Base-by-base conservation (phyloP, 2,329 filamentous ascomycete genomes). In the Xylariaceae sp. region DNA sequence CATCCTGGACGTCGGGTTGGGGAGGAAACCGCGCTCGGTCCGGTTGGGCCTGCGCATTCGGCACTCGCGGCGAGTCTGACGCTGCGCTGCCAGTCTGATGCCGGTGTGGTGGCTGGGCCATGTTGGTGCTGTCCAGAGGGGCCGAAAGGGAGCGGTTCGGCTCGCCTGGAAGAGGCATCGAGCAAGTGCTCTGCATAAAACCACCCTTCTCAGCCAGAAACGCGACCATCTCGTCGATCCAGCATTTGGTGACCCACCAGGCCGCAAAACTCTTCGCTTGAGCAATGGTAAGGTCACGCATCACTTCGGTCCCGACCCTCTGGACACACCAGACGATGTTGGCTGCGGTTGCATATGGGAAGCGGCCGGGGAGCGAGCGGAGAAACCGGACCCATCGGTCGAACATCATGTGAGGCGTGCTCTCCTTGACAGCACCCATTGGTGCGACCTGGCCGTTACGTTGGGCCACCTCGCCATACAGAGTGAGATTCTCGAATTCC, bases 231-330 rank as follows among this genome's bases (percentile, higher is more conserved):
- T 97, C 90, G 56, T 96, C 89, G 36, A 96, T 77, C 73, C 90
- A 97, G 41, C 90, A 89, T 60, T 96, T 95, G 3, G 88, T 88
- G 41, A 96, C 85, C 86, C 86, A 92, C 88, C 88, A 94, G 5
- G 85, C 82, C n/a, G 85, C 83, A 56, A 90, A 94, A 55, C 84
- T 89, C 56, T 82, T 79, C 13, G 83, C 85, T 48, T 85, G 81
- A 28, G 78, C 73, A 35, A 92, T 80, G 1, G 86, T 92, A 41
- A 94, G 75, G 53, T 94, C 88, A 38, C 87, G 75, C 68, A 92
- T 78, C 13, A 86, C 82, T 14, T 84, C 80, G 6, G 83, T 87
- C 9, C 85, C 83, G 15, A 92, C 69, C 16, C 81, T 74, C 51
- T 87, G 82, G 28, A 90, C 81, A 48, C 81, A 87, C 63, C 82